Evolutionary conservation across 2,329 filamentous ascomycete genomes (phyloP), one percentile per base, ranked within the genome.

Genomic region (Cryphonectria japonica): DNA sequence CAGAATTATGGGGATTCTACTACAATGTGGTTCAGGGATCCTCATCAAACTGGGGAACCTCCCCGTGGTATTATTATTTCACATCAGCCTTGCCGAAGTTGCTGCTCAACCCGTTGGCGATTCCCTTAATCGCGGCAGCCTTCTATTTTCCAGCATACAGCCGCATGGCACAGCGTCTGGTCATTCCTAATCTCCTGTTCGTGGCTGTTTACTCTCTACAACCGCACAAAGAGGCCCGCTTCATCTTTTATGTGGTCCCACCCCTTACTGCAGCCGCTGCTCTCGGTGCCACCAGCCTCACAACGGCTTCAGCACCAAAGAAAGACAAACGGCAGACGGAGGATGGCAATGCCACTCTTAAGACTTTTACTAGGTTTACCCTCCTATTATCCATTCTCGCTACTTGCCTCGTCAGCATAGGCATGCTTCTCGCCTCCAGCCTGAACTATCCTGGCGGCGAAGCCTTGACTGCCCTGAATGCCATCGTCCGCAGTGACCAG

Each of bases 181-280:
- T 93, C 4, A 76, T 91, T 2, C 94, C 96, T 0, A 86, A 88
- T 13, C 75, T 97, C 1, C 80, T 87, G 41, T 99, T 95, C 79
- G 85, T 97, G 29, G 86, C 86, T 5, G 80, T 97, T 60, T 98
- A 97, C 84, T 97, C 94, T 74, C 76, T 94, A 66, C 92, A 97
- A 73, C 95, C 95, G 0, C 96, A 99, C 83, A 99, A 99, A 79
- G 96, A 99, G 82, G 92, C 94, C 79, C 92, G 96, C 26, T 99
- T 99, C 84, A 91, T 99, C 75, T 90, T 98, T 76, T 98, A 98
- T 82, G 86, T 89, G 67, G 86, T 97, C 34, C 96, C 96, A 0
- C 86, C 91, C 0, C 83, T 98, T 41, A 97, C 95, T 0, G 92
- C 91, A 14, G 88, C 91, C 2, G 91, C 94, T 0, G 91, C 93